Conservation (phyloP, 176 grass and related monocot species). For the Olyra latifolia region DNA sequence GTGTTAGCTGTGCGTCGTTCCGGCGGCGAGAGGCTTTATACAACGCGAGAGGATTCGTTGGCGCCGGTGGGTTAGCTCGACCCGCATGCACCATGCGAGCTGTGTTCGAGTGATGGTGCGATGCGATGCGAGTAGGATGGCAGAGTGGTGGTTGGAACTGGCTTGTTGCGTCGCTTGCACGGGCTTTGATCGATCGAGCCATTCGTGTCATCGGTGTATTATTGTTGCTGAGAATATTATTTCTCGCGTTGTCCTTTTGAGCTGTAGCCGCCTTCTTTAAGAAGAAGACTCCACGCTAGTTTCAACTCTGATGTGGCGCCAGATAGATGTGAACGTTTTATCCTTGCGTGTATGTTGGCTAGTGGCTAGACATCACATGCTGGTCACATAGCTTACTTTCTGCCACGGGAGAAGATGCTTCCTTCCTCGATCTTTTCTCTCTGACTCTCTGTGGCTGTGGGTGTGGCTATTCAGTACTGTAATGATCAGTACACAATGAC, state of each 20-base stretch:
- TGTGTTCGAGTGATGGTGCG: background rate
- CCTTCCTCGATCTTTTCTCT: background rate
- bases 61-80: no score
- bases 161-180: background rate
- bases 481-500: no score
- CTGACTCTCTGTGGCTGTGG: background rate
- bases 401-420: background rate
- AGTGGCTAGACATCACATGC: background rate
- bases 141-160: background rate
- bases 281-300: background rate
- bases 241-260: constrained; percentile 3
- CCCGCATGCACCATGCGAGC: background rate
- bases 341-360: background rate
- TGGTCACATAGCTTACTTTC: background rate
- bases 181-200: background rate
- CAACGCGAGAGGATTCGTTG: no score
- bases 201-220: background rate
- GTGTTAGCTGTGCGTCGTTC: background rate
- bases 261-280: background rate
- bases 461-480: background rate
- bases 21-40: background rate
- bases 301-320: background rate
- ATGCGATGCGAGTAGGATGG: background rate
- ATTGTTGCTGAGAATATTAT: background rate
- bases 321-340: background rate